phyloP scores from a whole-genome alignment of 306 rosid species.

The Cucurbita pepo region DNA sequence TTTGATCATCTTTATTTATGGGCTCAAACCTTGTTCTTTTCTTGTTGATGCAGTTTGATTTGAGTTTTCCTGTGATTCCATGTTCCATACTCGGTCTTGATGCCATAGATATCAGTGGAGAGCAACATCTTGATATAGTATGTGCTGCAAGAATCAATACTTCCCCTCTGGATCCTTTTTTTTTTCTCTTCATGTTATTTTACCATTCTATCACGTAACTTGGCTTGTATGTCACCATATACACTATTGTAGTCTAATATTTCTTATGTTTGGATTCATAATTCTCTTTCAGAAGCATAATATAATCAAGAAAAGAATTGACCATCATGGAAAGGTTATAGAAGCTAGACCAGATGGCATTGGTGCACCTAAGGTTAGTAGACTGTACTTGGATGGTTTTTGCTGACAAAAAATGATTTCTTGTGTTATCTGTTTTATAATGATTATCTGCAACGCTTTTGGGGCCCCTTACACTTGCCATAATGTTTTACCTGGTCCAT shows the following conservation, averaged over 20 bases:
- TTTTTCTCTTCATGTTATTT: not conserved
- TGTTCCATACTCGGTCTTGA: conserved; percentile 88
- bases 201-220: not conserved
- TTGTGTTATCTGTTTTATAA: not conserved
- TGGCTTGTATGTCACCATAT: not conserved
- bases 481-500: not conserved
- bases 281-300: conserved; percentile 56
- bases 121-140: conserved; percentile 84
- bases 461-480: too few species aligned
- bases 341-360: conserved; percentile 66
- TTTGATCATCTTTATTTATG: not conserved
- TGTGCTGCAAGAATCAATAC: conserved; percentile 12
- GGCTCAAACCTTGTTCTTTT: conserved; percentile 1
- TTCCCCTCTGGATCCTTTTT: not conserved
- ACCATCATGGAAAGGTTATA: conserved; percentile 49
- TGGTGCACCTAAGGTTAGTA: conserved; percentile 85
- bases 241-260: not conserved
- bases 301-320: conserved; percentile 67
- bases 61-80: conserved; percentile 70
- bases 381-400: conserved; percentile 3
- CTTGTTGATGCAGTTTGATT: conserved; percentile 66
- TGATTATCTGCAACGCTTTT: not conserved
- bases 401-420: not conserved
- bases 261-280: not conserved
- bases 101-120: conserved; percentile 82